Percentiles rank a stretch among this genome's conserved stretches.
Evolutionary conservation across 305 asterid genomes (phyloP).

Genomic region (Solanum hybrid): DNA sequence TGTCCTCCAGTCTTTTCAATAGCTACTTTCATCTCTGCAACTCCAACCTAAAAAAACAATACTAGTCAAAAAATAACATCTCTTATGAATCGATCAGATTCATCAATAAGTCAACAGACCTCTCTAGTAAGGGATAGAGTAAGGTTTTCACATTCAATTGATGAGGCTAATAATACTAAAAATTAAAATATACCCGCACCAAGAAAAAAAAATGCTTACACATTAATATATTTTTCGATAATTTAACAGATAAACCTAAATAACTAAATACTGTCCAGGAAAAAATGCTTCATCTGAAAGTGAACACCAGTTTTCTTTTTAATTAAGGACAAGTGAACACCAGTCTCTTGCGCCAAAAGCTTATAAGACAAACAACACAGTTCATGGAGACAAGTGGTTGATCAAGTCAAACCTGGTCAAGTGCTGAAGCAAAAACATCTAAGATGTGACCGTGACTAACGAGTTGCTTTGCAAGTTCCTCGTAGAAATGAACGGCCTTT

Average conservation of each 20-base stretch:
- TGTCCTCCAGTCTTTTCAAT: slow-evolving; percentile 97
- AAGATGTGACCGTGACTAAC: slow-evolving; percentile 81
- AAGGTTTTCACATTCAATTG: not conserved
- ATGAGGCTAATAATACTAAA: not conserved
- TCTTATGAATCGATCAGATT: not conserved
- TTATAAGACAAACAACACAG: not conserved
- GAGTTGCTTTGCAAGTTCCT: slow-evolving; percentile 78
- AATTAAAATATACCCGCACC: not conserved
- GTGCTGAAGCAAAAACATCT: slow-evolving; percentile 96
- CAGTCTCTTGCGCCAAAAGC: not conserved
- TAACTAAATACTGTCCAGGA: not conserved
- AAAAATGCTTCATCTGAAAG: not conserved
- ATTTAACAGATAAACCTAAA: not conserved
- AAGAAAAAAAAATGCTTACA: not conserved
- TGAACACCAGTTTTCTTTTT: not conserved
- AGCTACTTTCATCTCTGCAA: slow-evolving; percentile 98
- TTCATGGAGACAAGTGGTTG: not conserved
- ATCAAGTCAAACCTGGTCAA: slow-evolving; percentile 72
- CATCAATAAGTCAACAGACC: not conserved
- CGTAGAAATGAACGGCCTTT: slow-evolving; percentile 73
- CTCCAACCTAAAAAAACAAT: slow-evolving; percentile 60
- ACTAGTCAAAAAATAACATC: not conserved
- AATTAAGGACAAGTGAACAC: not conserved
- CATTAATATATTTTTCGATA: not conserved
- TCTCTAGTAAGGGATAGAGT: not conserved